A percentile compares a stretch with the other conserved stretches of the same genome.
phyloP scores from a whole-genome alignment of 2,329 filamentous ascomycete genomes.

The Curvularia sp. region DNA sequence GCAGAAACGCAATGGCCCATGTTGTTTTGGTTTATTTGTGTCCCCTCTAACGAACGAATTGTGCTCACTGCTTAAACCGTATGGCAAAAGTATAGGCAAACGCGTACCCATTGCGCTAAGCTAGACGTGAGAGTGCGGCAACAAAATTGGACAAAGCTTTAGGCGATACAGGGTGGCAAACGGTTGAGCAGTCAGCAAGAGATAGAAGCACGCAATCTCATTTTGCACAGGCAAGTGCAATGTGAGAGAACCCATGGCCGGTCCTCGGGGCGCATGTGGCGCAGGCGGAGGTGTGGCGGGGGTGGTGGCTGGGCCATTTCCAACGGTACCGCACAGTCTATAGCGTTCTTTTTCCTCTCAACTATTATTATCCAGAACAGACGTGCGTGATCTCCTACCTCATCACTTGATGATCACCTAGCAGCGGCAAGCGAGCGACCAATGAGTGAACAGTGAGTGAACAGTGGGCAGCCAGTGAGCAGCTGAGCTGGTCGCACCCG shows the following conservation, averaged over 20 bases:
- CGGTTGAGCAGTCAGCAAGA: neutral
- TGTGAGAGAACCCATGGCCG: neutral
- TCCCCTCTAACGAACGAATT: neutral
- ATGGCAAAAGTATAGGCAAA: constrained; percentile 19
- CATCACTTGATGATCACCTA: neutral
- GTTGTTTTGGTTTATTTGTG: neutral
- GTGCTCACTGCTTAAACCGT: constrained; percentile 15
- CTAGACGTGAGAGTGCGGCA: constrained; percentile 31
- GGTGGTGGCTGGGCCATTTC: neutral
- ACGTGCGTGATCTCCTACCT: neutral
- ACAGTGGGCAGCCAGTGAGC: neutral
- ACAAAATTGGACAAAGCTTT: too few relatives aligned
- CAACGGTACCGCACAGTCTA: neutral
- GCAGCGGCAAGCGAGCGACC: neutral
- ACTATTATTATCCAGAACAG: neutral
- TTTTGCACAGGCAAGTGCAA: neutral
- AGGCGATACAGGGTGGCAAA: neutral
- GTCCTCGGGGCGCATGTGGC: neutral
- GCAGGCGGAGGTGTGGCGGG: neutral
- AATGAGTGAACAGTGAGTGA: neutral
- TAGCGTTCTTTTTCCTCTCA: neutral
- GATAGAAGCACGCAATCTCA: neutral
- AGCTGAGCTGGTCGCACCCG: neutral
- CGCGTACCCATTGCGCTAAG: constrained; percentile 5
- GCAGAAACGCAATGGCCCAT: neutral